These are phyloP conservation scores for Laguncularia racemosa DNA, from an alignment of 345 rosid genomes.

Conservation along the genomic window DNA sequence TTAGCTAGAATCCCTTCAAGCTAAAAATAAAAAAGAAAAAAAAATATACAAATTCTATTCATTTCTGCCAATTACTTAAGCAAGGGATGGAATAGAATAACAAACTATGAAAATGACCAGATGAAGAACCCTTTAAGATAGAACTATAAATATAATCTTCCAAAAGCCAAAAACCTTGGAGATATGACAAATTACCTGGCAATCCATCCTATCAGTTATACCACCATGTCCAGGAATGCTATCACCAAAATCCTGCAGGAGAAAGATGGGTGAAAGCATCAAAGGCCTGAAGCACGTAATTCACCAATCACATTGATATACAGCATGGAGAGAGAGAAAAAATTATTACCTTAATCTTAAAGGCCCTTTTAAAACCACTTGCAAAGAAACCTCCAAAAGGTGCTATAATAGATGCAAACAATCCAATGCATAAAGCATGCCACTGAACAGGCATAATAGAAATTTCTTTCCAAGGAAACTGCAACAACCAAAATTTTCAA, in stretches of 20 bases:
- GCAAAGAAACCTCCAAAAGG: slow-evolving; percentile 99
- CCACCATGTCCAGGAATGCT: slow-evolving; percentile 99
- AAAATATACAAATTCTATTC: neutral
- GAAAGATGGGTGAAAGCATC: neutral
- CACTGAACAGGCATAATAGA: slow-evolving; percentile 79
- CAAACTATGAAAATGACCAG: no score
- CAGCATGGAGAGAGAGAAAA: slow-evolving; percentile 1
- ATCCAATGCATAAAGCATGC: slow-evolving; percentile 89
- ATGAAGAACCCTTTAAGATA: neutral
- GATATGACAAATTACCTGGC: slow-evolving; percentile 48
- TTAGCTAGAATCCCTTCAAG: neutral
- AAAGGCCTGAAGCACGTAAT: neutral
- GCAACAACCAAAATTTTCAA: slow-evolving; percentile 11
- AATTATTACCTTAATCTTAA: slow-evolving; percentile 66
- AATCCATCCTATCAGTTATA: slow-evolving; percentile 95
- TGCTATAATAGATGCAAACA: slow-evolving; percentile 96
- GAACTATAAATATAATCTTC: neutral
- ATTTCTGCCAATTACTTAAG: no score
- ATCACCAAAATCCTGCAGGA: slow-evolving; percentile 87
- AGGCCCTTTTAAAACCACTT: slow-evolving; percentile 95
- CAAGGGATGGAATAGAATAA: no score
- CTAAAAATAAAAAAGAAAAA: neutral
- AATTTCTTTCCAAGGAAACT: slow-evolving; percentile 92
- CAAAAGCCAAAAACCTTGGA: neutral
- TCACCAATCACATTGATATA: neutral